Conservation (phyloP, 371 early-diverging fungal genomes). For the Umbelopsis sp. region DNA sequence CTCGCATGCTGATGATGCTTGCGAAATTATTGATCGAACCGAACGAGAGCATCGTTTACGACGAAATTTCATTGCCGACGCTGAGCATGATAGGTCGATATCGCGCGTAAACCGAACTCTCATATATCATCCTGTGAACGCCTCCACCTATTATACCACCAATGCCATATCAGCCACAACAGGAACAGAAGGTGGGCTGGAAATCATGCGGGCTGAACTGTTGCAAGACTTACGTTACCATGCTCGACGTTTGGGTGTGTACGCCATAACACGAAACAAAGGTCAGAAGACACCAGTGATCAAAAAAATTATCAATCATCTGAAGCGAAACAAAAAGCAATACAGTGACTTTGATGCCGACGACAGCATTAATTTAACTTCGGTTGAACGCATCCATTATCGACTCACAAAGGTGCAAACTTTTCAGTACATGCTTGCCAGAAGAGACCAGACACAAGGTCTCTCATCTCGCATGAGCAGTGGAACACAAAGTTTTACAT, state of each 20-base stretch:
- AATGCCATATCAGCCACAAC: constrained; percentile 36
- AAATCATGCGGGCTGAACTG: constrained; percentile 35
- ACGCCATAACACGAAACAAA: constrained; percentile 30
- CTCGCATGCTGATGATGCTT: constrained; percentile 27
- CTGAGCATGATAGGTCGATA: constrained; percentile 35
- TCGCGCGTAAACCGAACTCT: constrained; percentile 35
- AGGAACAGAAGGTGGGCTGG: constrained; percentile 36
- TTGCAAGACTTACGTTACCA: constrained; percentile 40
- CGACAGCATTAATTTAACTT: neutral
- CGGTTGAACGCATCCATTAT: constrained; percentile 2
- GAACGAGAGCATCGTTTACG: constrained; percentile 35
- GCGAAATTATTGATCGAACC: constrained; percentile 31
- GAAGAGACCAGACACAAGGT: neutral
- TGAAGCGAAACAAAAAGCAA: neutral
- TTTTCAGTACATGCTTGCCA: neutral
- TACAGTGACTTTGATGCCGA: neutral
- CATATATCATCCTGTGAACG: constrained; percentile 48
- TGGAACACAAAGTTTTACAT: constrained; percentile 15
- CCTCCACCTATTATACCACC: constrained; percentile 46
- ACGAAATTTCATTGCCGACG: constrained; percentile 38
- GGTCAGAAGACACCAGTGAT: constrained; percentile 1
- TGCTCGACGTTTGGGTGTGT: constrained; percentile 38
- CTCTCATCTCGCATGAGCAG: constrained; percentile 11
- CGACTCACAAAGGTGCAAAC: constrained; percentile 5
- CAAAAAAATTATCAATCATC: constrained; percentile 1